phyloP scores from a whole-genome alignment of 2,329 filamentous ascomycete genomes.

The Dothideomycetidae sp. region DNA sequence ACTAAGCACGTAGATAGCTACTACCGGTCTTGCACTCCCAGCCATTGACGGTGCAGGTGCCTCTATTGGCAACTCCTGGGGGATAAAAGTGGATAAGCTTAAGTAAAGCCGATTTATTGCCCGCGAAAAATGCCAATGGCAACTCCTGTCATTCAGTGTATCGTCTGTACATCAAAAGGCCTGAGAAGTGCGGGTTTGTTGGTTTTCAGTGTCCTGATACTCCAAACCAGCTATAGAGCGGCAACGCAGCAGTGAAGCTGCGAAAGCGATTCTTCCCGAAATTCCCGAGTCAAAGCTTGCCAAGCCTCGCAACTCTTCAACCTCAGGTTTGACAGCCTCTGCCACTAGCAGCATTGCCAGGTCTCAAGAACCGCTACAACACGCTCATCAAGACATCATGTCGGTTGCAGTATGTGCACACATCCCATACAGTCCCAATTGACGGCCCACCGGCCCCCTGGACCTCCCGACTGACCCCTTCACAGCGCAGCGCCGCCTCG shows the following conservation, averaged over 20 bases:
- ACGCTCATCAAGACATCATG: constrained; percentile 44
- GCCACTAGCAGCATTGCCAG: constrained; percentile 8
- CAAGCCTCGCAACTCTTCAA: constrained; percentile 9
- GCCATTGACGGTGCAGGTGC: too few species aligned
- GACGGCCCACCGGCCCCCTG: not conserved
- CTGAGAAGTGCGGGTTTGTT: too few species aligned
- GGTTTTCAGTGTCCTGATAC: too few species aligned
- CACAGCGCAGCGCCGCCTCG: constrained; percentile 88
- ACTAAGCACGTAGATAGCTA: constrained; percentile 42
- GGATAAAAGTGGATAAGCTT: too few species aligned
- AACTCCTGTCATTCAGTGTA: too few species aligned
- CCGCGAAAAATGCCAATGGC: too few species aligned
- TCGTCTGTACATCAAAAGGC: too few species aligned
- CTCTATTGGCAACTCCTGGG: too few species aligned
- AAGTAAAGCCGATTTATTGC: too few species aligned
- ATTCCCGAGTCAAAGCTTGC: constrained; percentile 5
- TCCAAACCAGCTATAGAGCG: too few species aligned
- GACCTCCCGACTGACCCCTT: not conserved
- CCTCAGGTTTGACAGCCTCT: constrained; percentile 12
- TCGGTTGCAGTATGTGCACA: constrained; percentile 47
- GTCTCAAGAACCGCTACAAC: constrained; percentile 34
- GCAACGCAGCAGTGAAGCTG: too few species aligned
- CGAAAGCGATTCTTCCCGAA: not conserved
- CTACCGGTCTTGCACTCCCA: too few species aligned
- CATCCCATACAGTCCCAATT: constrained; percentile 3